Evolutionary conservation across 2,329 filamentous ascomycete species (phyloP), one percentile per base, ranked within the genome.

Genomic region (Sporothrix mexicana): DNA sequence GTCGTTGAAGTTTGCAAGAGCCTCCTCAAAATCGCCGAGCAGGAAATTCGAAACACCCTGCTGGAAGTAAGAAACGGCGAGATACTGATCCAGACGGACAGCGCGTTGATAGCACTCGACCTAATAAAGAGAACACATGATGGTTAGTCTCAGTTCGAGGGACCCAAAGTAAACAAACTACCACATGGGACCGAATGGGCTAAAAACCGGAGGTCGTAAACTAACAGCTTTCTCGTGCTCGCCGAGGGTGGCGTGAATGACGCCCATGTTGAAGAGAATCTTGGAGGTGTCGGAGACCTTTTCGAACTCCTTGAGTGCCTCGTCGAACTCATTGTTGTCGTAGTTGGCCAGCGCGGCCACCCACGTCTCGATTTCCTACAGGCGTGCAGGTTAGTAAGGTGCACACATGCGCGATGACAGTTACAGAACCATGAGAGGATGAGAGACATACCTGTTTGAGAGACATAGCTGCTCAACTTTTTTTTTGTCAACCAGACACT

Each of bases 1-100:
- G 80, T 99, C 96, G 84, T 99, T 99, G 87, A 99, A 99, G 83
- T 98, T 98, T 77, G 95, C 95, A 74, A 98, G 86, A 20, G 96
- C 96, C 82, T 98, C 96, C 81, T 98, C 95, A 77, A 98, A 98
- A 80, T 99, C 96, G 74, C 95, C 95, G 72, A 98, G 89, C 68
- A 99, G 86, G 82, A 99, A 99, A 81, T 98, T 99, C 72, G 96
- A 98, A 20, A 99, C 96, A 59, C 96, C 96, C 82, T 98, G 94
- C 80, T 99, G 96, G 82, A 99, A 99, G 81, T 98, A 98, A 74
- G 96, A 95, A 73, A 99, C 94, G 73, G 96, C 96, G 62, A 99
- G 92, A 80, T 98, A 99, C 80, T 96, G 93, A 79, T 99, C 96
- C 73, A 98, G 87, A 76, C 91, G 88, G 78, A 97, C 93, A 67